phyloP scores from a whole-genome alignment of 805 yeast genomes.

The Pichia paraexigua region DNA sequence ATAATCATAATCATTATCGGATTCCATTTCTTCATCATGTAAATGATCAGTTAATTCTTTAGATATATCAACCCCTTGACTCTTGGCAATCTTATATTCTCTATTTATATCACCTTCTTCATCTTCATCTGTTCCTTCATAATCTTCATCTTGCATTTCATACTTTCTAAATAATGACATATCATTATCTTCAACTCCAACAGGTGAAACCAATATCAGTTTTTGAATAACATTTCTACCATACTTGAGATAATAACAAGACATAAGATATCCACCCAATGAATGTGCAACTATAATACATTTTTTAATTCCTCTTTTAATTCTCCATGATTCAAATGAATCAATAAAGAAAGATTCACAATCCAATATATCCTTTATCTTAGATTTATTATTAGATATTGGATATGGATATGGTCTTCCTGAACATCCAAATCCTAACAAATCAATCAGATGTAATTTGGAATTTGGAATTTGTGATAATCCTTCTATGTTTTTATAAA shows the following conservation, averaged over 20 bases:
- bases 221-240: conserved; percentile 44
- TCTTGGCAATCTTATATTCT: conserved; percentile 15
- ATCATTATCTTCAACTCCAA: conserved; percentile 64
- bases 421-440: conserved; percentile 67
- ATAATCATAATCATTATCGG: conserved; percentile 3
- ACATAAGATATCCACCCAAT: conserved; percentile 67
- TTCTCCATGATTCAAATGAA: conserved; percentile 61
- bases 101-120: background rate
- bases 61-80: conserved; percentile 26
- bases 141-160: background rate
- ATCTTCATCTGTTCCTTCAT: background rate
- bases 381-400: conserved; percentile 8
- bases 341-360: conserved; percentile 53
- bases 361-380: conserved; percentile 31
- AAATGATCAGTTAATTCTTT: conserved; percentile 25
- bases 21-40: background rate
- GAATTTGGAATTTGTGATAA: conserved; percentile 45
- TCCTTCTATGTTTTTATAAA: conserved; percentile 56
- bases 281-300: conserved; percentile 72
- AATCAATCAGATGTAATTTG: conserved; percentile 58
- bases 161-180: conserved; percentile 30
- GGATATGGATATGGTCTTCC: conserved; percentile 40
- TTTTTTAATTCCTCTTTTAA: conserved; percentile 35
- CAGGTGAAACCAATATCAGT: conserved; percentile 62
- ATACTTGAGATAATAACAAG: conserved; percentile 52